Percentiles rank a stretch among this genome's conserved stretches.
Evolutionary conservation across 345 rosid species (phyloP).

Genomic region (Boechera retrofracta): DNA sequence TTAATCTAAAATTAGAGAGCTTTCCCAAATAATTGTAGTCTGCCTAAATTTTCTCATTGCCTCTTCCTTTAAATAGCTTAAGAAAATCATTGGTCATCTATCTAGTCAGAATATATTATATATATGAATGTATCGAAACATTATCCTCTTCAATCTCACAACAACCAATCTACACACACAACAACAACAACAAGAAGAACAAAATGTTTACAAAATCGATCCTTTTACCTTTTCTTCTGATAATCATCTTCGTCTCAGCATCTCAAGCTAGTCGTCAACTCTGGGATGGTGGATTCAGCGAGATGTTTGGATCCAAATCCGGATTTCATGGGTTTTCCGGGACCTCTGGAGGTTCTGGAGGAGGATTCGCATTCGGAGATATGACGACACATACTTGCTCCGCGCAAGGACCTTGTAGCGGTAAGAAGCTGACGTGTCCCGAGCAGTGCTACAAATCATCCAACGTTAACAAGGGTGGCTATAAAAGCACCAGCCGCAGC

Average conservation of each 20-base stretch:
- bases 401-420: slow-evolving; percentile 35
- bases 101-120: slow-evolving; percentile 2
- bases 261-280: slow-evolving; percentile 42
- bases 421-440: slow-evolving; percentile 38
- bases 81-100: slow-evolving; percentile 22
- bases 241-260: slow-evolving; percentile 26
- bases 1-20: slow-evolving; percentile 27
- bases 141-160: slow-evolving; percentile 16
- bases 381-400: slow-evolving; percentile 17
- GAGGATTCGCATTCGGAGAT: neutral
- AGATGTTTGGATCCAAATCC: neutral
- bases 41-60: slow-evolving; percentile 30
- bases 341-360: neutral
- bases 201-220: slow-evolving; percentile 29
- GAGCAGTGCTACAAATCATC: slow-evolving; percentile 36
- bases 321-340: neutral
- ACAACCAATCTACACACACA: slow-evolving; percentile 16
- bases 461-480: slow-evolving; percentile 30
- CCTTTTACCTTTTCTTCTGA: slow-evolving; percentile 9
- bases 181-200: neutral
- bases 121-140: slow-evolving; percentile 5
- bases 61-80: slow-evolving; percentile 16
- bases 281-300: slow-evolving; percentile 11
- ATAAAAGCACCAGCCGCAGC: slow-evolving; percentile 23
- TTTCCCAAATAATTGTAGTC: slow-evolving; percentile 30